phyloP scores from a whole-genome alignment of 345 rosid genomes.

The Boechera stricta region DNA sequence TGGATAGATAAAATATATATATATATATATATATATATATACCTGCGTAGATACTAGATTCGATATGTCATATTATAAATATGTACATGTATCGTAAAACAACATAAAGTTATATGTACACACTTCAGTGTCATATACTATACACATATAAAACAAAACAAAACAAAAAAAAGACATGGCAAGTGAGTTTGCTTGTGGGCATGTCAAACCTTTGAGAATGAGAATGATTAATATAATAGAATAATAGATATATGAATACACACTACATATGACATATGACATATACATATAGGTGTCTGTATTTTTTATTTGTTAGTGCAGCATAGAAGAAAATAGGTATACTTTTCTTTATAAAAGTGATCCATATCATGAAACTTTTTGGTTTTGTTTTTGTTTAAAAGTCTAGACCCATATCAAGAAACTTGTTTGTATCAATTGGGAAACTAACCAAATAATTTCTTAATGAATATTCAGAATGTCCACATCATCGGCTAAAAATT shows the following conservation, averaged over 20 bases:
- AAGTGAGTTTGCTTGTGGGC: constrained; percentile 44
- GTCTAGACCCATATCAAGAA: constrained; percentile 22
- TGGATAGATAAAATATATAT: background rate
- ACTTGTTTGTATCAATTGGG: constrained; percentile 33
- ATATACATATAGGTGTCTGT: background rate
- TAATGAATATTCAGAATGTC: constrained; percentile 32
- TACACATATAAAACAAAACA: constrained; percentile 21
- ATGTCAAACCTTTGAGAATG: constrained; percentile 32
- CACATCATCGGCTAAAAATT: constrained; percentile 34
- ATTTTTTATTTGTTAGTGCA: constrained; percentile 26
- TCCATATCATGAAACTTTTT: constrained; percentile 4
- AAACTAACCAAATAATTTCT: constrained; percentile 30
- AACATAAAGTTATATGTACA: background rate
- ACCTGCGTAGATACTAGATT: constrained; percentile 9
- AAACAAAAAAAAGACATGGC: constrained; percentile 31
- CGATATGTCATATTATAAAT: background rate
- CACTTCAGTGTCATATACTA: constrained; percentile 5
- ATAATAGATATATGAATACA: constrained; percentile 17
- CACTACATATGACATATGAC: background rate
- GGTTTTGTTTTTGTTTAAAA: background rate
- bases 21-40: background rate
- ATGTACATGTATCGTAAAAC: background rate
- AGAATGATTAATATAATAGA: constrained; percentile 25
- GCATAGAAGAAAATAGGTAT: constrained; percentile 21
- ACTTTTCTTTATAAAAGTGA: constrained; percentile 30